Evolutionary conservation across 1,139 yeast species (phyloP).

Genomic region (Debaryomyces robertsiae): DNA sequence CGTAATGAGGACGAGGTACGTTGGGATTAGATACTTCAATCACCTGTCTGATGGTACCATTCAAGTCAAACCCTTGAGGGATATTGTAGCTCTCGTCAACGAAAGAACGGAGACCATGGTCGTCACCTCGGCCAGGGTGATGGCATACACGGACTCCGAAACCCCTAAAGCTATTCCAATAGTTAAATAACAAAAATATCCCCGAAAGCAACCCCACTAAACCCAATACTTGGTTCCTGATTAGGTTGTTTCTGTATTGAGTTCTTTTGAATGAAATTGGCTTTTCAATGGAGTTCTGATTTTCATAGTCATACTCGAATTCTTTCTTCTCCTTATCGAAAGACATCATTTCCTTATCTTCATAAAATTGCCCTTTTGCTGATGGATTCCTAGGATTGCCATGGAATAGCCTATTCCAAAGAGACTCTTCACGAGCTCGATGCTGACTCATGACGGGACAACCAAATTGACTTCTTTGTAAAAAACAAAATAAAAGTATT

Average conservation of each 20-base stretch:
- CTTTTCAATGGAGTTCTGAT: neutral
- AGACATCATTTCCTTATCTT: neutral
- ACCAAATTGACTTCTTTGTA: no score
- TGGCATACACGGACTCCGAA: conserved; percentile 3
- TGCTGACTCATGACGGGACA: conserved; percentile 20
- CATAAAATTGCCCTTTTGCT: neutral
- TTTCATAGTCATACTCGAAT: neutral
- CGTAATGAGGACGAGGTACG: conserved; percentile 31
- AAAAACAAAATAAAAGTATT: no score
- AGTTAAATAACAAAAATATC: neutral
- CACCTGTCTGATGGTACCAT: conserved; percentile 18
- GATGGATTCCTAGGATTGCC: conserved; percentile 16
- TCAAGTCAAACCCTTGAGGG: neutral
- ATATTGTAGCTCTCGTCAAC: conserved; percentile 2
- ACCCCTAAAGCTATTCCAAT: neutral
- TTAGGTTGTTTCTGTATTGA: neutral
- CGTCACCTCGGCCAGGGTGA: neutral
- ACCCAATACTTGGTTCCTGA: neutral
- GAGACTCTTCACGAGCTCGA: conserved; percentile 20
- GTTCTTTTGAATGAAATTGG: conserved; percentile 6
- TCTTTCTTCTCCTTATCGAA: conserved; percentile 1
- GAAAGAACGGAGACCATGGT: neutral
- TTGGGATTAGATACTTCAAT: conserved; percentile 35
- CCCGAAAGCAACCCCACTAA: conserved; percentile 1
- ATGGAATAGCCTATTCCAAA: conserved; percentile 25